These are phyloP conservation scores for Gossypium longicalyx DNA, from an alignment of 345 rosid genomes.

Conservation along the genomic window DNA sequence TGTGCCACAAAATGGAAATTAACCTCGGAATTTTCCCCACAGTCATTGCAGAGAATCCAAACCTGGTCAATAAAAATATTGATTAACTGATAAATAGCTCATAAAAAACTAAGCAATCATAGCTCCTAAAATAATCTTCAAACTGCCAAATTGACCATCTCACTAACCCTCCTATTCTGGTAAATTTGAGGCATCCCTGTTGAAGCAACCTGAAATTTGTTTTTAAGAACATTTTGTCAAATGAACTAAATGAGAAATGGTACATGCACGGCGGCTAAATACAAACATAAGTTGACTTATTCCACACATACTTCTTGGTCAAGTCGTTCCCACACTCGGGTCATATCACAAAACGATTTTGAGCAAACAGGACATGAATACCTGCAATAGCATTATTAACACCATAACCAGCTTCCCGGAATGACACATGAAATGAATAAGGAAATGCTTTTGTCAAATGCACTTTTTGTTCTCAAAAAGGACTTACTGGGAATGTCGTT, in stretches of 20 bases:
- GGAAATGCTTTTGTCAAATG: slow-evolving; percentile 7
- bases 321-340: slow-evolving; percentile 40
- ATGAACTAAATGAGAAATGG: neutral
- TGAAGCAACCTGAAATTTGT: slow-evolving; percentile 38
- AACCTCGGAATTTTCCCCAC: slow-evolving; percentile 45
- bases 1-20: slow-evolving; percentile 40
- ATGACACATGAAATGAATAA: slow-evolving; percentile 3
- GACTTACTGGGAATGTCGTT: slow-evolving; percentile 53
- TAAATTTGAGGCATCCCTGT: slow-evolving; percentile 49
- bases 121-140: neutral
- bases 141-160: neutral
- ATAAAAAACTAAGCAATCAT: neutral
- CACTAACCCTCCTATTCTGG: slow-evolving; percentile 14
- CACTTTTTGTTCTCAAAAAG: neutral
- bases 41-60: slow-evolving; percentile 65
- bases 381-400: slow-evolving; percentile 28
- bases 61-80: slow-evolving; percentile 28
- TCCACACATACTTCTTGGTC: slow-evolving; percentile 38
- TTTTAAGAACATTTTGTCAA: neutral
- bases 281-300: neutral
- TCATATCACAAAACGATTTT: slow-evolving; percentile 49
- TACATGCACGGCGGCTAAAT: neutral
- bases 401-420: slow-evolving; percentile 5
- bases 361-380: slow-evolving; percentile 64
- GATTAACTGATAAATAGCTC: neutral